Evolutionary conservation across 2,329 filamentous ascomycete genomes (phyloP), one percentile per base, ranked within the genome.

Genomic region (Cladorrhinum sp.): DNA sequence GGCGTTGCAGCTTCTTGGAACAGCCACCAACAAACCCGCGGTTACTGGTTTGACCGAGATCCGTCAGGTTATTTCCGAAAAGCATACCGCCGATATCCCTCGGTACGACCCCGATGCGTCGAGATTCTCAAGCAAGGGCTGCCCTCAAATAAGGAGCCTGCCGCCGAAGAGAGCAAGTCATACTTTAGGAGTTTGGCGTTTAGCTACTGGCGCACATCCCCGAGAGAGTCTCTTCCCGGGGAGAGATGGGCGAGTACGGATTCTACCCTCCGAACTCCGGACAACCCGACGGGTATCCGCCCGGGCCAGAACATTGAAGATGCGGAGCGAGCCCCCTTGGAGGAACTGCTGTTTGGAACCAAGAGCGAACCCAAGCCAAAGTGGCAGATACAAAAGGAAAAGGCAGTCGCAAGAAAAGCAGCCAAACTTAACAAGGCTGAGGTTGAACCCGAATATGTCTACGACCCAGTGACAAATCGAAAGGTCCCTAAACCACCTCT

Each of bases 381-480:
- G 14, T 46, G n/a, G 42, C 16, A 20, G n/a, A 4, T 7, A 73
- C n/a, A 56, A 51, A 23, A 55, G 56, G 26, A 8, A 18, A 10
- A 20, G 10, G 2, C 14, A 24, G 20, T 18, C 20, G 1, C 51
- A 57, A 36, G 36, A 33, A 9, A 61, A 55, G 8, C 20, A 4
- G 12, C 28, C 16, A 12, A 8, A 8, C 23, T 9, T 3, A 2
- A 21, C 30, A 12, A 24, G 10, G 0, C 20, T 5, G 14, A 23
- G 2, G 56, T 16, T 21, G 42, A 46, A 12, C n/a, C n/a, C n/a
- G 42, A 46, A 21, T 46, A 46, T 46, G 42, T 46, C n/a, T 46
- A 46, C 49, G 83, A 86, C 60, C 83, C 84, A 2, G 85, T 86
- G 61, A 85, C 83, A 16, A 86, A 86, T 63, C 78, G 82, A 33